phyloP scores from a whole-genome alignment of 1,284 basidiomycete species.

The Cryptococcus amylolentus region DNA sequence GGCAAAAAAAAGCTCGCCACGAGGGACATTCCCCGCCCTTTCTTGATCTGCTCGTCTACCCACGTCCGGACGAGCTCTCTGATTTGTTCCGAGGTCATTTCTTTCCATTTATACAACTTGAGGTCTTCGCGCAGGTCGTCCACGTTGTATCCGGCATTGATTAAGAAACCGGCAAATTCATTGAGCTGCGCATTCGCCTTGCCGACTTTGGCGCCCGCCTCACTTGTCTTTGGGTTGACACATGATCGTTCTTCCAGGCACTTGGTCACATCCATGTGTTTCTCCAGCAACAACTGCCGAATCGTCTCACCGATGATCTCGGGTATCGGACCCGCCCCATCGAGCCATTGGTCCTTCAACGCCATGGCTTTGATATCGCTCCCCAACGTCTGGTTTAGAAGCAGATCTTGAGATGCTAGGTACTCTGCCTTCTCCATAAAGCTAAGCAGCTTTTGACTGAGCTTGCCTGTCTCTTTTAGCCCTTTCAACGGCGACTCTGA shows the following conservation, averaged over 20 bases:
- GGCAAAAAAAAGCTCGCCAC: conserved; percentile 7
- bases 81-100: background rate
- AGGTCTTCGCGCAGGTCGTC: background rate
- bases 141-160: background rate
- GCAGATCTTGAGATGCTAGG: conserved; percentile 2
- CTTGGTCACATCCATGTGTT: conserved; percentile 4
- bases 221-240: background rate
- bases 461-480: background rate
- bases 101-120: conserved; percentile 1
- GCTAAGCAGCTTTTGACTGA: conserved; percentile 4
- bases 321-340: conserved; percentile 6
- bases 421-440: conserved; percentile 7
- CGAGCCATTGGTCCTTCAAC: conserved; percentile 3
- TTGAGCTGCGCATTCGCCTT: background rate
- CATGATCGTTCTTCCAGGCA: background rate
- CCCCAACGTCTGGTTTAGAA: background rate
- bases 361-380: background rate
- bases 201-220: background rate
- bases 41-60: background rate
- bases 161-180: background rate
- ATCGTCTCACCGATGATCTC: conserved; percentile 3
- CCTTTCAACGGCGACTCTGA: conserved; percentile 5
- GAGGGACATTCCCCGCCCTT: background rate
- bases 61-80: conserved; percentile 1
- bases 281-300: conserved; percentile 4